Conservation (phyloP, 1,139 yeast species). For the Blastobotrys niveus region DNA sequence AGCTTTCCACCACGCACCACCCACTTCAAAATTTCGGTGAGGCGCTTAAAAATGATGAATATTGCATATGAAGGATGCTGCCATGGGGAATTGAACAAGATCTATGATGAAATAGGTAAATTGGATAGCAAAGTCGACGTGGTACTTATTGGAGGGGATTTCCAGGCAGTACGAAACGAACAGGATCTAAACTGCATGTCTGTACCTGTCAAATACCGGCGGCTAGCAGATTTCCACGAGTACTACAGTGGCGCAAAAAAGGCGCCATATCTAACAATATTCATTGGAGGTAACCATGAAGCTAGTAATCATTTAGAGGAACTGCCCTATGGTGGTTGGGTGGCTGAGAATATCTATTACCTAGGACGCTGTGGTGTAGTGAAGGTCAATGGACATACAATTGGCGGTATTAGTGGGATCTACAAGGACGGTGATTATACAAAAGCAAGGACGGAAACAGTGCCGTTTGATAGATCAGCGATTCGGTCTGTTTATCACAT, state of each 20-base stretch:
- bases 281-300: slow-evolving; percentile 96
- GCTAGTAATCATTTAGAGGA: slow-evolving; percentile 72
- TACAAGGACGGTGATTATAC: slow-evolving; percentile 49
- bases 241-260: slow-evolving; percentile 56
- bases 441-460: slow-evolving; percentile 37
- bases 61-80: slow-evolving; percentile 90
- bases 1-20: neutral
- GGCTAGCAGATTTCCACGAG: slow-evolving; percentile 69
- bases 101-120: slow-evolving; percentile 43
- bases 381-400: slow-evolving; percentile 66
- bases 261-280: slow-evolving; percentile 75
- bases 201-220: slow-evolving; percentile 46
- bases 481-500: slow-evolving; percentile 69
- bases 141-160: slow-evolving; percentile 81
- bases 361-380: slow-evolving; percentile 75
- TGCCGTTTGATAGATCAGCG: slow-evolving; percentile 46
- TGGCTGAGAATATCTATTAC: slow-evolving; percentile 84
- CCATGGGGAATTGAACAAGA: slow-evolving; percentile 70
- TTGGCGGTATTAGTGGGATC: slow-evolving; percentile 83
- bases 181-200: slow-evolving; percentile 65
- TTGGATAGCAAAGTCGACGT: slow-evolving; percentile 44
- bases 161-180: slow-evolving; percentile 60
- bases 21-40: neutral
- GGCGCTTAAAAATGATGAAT: slow-evolving; percentile 14
- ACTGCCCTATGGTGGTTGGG: slow-evolving; percentile 87